Conservation (phyloP, 1,284 basidiomycete species). For the Meira nashicola region DNA sequence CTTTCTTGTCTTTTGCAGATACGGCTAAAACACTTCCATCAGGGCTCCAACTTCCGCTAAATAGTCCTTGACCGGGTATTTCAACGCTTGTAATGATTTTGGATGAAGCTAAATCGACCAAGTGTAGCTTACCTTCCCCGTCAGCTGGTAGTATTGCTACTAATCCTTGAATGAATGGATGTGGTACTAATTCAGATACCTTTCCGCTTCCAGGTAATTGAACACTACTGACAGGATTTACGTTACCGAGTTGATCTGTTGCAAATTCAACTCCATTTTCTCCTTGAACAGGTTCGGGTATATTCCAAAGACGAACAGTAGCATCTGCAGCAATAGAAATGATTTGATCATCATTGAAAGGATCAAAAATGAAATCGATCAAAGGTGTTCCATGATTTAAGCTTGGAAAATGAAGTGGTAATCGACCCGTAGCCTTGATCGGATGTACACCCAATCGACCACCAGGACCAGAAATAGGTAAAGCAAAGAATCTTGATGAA, state of each 20-base stretch:
- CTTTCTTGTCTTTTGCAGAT: constrained; percentile 54
- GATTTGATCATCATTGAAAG: constrained; percentile 4
- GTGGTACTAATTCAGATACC: constrained; percentile 11
- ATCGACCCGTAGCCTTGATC: constrained; percentile 7
- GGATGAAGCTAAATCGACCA: constrained; percentile 2
- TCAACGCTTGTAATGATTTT: constrained; percentile 4
- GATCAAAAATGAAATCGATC: constrained; percentile 7
- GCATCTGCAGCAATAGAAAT: constrained; percentile 10
- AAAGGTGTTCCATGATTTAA: background rate
- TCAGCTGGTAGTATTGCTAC: constrained; percentile 12
- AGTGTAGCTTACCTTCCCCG: constrained; percentile 6
- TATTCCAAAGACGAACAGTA: constrained; percentile 11
- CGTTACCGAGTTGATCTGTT: background rate
- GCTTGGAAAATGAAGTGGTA: constrained; percentile 8
- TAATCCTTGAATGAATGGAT: constrained; percentile 15
- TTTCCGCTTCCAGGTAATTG: background rate
- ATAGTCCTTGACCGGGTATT: constrained; percentile 15
- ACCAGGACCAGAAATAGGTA: constrained; percentile 15
- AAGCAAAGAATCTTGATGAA: constrained; percentile 2
- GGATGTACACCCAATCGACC: constrained; percentile 14
- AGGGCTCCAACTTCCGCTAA: constrained; percentile 44
- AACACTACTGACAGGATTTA: background rate
- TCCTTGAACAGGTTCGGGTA: constrained; percentile 8
- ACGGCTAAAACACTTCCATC: constrained; percentile 53
- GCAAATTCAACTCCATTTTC: background rate